Evolutionary conservation across 2,329 filamentous ascomycete genomes (phyloP).

Genomic region (Sporothrix pseudoabietina): DNA sequence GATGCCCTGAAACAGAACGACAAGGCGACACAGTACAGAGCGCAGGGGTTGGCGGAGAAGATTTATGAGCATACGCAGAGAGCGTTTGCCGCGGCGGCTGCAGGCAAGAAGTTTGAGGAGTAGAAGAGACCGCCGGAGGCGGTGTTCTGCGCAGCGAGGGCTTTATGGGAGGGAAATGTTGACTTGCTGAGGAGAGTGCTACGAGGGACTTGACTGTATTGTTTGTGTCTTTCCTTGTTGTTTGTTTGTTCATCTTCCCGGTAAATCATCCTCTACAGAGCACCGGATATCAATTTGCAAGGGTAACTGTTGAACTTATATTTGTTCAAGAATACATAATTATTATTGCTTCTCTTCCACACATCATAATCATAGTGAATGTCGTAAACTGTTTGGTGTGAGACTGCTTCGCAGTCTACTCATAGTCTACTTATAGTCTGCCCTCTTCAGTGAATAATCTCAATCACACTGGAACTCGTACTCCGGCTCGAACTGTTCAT

Average conservation of each 20-base stretch:
- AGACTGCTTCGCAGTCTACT: no score
- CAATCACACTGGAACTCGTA: constrained; percentile 32
- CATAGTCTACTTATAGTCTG: no score
- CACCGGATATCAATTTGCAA: not conserved
- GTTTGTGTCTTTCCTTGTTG: not conserved
- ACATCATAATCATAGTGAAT: not conserved
- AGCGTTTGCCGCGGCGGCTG: constrained; percentile 22
- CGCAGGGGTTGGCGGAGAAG: constrained; percentile 11
- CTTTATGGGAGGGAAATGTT: no score
- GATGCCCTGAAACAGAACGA: not conserved
- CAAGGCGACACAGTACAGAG: not conserved
- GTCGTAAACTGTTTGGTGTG: not conserved
- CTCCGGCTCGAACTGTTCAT: not conserved
- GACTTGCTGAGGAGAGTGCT: no score
- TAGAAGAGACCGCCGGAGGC: not conserved
- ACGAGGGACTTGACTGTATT: not conserved
- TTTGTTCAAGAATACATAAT: not conserved
- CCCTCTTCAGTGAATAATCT: constrained; percentile 30
- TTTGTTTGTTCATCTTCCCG: not conserved
- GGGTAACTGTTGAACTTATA: not conserved
- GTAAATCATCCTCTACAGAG: not conserved
- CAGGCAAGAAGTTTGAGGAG: constrained; percentile 11
- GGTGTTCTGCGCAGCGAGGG: no score
- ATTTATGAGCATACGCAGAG: constrained; percentile 27
- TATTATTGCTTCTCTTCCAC: not conserved